These are phyloP conservation scores for Ploettnerulaceae sp. DNA, from an alignment of 2,329 filamentous ascomycete genomes.

Conservation along the genomic window DNA sequence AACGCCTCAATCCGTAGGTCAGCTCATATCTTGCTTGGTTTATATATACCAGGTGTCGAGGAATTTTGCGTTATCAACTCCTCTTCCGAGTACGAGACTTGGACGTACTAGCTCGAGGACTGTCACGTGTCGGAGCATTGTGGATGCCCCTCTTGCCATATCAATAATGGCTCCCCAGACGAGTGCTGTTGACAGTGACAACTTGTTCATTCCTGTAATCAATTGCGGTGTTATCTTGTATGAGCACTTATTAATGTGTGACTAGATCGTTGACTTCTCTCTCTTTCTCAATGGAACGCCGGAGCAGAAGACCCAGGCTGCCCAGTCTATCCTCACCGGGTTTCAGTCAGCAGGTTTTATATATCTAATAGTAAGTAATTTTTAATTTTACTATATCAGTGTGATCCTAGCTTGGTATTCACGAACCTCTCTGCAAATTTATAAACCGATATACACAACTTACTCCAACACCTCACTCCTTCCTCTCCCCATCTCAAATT, in stretches of 20 bases:
- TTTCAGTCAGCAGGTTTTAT: conserved; percentile 87
- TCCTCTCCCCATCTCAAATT: no score
- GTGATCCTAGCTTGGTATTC: no score
- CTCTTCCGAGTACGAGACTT: neutral
- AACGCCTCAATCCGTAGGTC: conserved; percentile 10
- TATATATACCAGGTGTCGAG: neutral
- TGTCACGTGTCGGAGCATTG: neutral
- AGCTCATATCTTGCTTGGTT: neutral
- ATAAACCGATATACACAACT: no score
- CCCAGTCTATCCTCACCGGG: conserved; percentile 67
- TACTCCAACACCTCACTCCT: no score
- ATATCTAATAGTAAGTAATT: conserved; percentile 56
- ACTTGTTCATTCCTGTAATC: conserved; percentile 51
- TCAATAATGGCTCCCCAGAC: conserved; percentile 26
- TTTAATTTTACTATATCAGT: neutral
- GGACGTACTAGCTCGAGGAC: neutral
- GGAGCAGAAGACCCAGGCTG: conserved; percentile 57
- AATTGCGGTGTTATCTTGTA: neutral
- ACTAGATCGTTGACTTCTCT: conserved; percentile 72
- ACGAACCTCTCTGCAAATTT: no score
- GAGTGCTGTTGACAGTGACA: conserved; percentile 43
- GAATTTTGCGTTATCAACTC: no score
- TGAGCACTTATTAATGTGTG: conserved; percentile 1
- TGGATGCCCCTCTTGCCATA: neutral
- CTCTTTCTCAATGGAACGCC: conserved; percentile 62